A percentile compares a stretch with the other conserved stretches of the same genome.
phyloP scores from a whole-genome alignment of 495 filamentous ascomycete species.

The Letharia lupina region DNA sequence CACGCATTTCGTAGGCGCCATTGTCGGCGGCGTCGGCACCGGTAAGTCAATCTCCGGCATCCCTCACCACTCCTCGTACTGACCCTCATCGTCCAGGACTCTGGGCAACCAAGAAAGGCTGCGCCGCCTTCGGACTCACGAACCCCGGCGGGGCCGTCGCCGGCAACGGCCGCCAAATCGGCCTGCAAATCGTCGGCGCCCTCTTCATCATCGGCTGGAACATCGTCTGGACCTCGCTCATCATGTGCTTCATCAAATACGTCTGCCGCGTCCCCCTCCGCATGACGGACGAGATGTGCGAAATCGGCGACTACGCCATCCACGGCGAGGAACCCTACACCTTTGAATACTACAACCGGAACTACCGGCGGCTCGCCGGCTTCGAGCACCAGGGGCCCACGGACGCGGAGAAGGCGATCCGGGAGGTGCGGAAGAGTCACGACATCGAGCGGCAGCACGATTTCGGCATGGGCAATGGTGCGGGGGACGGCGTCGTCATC shows the following conservation, averaged over 20 bases:
- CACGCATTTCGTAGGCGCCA: constrained; percentile 45
- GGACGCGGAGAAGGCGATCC: constrained; percentile 12
- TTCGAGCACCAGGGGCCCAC: constrained; percentile 15
- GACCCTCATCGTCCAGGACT: constrained; percentile 19
- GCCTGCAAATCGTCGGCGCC: constrained; percentile 46
- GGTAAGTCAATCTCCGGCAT: constrained; percentile 24
- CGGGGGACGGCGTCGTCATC: background rate
- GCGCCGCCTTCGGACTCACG: constrained; percentile 41
- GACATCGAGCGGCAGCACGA: background rate
- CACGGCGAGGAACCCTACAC: constrained; percentile 45
- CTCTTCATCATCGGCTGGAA: constrained; percentile 50
- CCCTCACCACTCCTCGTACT: background rate
- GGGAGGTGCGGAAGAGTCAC: constrained; percentile 7
- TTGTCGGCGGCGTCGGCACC: constrained; percentile 43
- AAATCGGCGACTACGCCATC: constrained; percentile 44
- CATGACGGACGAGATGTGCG: constrained; percentile 39
- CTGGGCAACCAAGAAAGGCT: constrained; percentile 45
- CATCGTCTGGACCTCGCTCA: constrained; percentile 44
- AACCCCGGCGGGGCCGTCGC: constrained; percentile 45
- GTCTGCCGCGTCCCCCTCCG: constrained; percentile 44
- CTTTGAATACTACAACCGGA: constrained; percentile 24
- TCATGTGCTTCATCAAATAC: constrained; percentile 49
- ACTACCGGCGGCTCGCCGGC: constrained; percentile 10
- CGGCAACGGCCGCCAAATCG: constrained; percentile 46
- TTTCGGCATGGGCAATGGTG: background rate